phyloP scores from a whole-genome alignment of 2,329 filamentous ascomycete species.

The Verticillium isaacii region DNA sequence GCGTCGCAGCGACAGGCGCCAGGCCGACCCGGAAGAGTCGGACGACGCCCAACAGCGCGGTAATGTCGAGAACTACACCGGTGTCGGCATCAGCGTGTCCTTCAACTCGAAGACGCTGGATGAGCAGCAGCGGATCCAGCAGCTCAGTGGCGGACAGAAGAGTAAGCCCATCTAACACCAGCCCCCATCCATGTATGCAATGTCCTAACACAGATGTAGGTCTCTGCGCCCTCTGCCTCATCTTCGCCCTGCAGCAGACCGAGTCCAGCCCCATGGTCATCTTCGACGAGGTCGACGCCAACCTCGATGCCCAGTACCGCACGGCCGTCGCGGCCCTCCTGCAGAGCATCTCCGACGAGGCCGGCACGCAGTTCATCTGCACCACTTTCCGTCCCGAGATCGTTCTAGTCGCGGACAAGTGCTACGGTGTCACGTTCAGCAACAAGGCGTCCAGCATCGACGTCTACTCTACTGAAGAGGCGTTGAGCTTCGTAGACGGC shows the following conservation, averaged over 20 bases:
- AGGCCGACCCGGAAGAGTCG: constrained; percentile 54
- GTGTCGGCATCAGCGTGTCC: constrained; percentile 93
- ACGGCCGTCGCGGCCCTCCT: constrained; percentile 91
- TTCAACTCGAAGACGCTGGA: constrained; percentile 97
- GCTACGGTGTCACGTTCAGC: constrained; percentile 90
- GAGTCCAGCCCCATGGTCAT: constrained; percentile 98
- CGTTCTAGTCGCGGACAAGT: constrained; percentile 91
- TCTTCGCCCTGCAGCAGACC: constrained; percentile 97
- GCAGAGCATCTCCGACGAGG: constrained; percentile 66
- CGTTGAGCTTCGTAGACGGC: constrained; percentile 90
- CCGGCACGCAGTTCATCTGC: constrained; percentile 84
- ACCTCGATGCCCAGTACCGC: constrained; percentile 95
- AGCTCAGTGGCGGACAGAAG: constrained; percentile 96
- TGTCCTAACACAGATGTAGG: constrained; percentile 41
- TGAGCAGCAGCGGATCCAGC: constrained; percentile 96
- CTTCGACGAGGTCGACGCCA: constrained; percentile 98
- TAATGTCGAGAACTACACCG: constrained; percentile 89
- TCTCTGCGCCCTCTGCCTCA: constrained; percentile 92
- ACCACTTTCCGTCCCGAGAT: constrained; percentile 98
- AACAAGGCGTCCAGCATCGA: constrained; percentile 95
- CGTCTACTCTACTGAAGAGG: constrained; percentile 81
- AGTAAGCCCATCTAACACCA: constrained; percentile 52
- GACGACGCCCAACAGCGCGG: constrained; percentile 64
- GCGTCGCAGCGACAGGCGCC: constrained; percentile 72
- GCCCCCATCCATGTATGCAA: background rate